phyloP scores from a whole-genome alignment of 2,329 filamentous ascomycete genomes.

The Fusarium domesticum region DNA sequence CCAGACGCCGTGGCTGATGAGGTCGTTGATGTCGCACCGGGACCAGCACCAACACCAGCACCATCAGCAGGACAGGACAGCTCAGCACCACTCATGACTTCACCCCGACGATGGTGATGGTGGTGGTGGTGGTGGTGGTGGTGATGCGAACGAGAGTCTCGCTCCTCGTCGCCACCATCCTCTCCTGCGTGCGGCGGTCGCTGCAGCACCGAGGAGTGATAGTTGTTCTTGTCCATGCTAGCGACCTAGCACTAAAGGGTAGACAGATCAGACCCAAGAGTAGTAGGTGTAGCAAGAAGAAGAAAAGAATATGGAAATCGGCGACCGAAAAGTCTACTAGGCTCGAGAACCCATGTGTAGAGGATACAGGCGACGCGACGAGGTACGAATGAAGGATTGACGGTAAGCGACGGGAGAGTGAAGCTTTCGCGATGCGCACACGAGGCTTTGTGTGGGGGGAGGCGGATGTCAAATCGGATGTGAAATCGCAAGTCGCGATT shows the following conservation, averaged over 20 bases:
- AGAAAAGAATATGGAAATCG: constrained; percentile 17
- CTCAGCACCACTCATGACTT: constrained; percentile 42
- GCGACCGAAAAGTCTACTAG: constrained; percentile 19
- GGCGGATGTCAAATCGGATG: constrained; percentile 12
- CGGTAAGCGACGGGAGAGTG: constrained; percentile 19
- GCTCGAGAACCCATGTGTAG: constrained; percentile 28
- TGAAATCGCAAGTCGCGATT: constrained; percentile 24
- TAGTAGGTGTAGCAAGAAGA: constrained; percentile 10
- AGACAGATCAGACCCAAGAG: constrained; percentile 9
- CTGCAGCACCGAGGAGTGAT: constrained; percentile 50
- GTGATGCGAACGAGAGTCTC: constrained; percentile 32
- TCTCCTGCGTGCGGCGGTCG: constrained; percentile 36
- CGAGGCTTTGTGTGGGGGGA: constrained; percentile 19
- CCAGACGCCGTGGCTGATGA: constrained; percentile 16
- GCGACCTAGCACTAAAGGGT: constrained; percentile 17
- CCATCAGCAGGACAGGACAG: constrained; percentile 19
- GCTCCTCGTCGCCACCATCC: constrained; percentile 39
- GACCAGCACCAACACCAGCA: constrained; percentile 13
- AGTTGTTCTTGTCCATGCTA: constrained; percentile 46
- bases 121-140: constrained; percentile 38
- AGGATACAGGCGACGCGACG: constrained; percentile 21
- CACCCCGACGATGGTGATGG: constrained; percentile 41
- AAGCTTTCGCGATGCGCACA: constrained; percentile 28
- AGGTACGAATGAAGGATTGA: constrained; percentile 10
- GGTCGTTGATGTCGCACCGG: constrained; percentile 19